phyloP scores from a whole-genome alignment of 148 eudicot species.

The Diospyros kaki region DNA sequence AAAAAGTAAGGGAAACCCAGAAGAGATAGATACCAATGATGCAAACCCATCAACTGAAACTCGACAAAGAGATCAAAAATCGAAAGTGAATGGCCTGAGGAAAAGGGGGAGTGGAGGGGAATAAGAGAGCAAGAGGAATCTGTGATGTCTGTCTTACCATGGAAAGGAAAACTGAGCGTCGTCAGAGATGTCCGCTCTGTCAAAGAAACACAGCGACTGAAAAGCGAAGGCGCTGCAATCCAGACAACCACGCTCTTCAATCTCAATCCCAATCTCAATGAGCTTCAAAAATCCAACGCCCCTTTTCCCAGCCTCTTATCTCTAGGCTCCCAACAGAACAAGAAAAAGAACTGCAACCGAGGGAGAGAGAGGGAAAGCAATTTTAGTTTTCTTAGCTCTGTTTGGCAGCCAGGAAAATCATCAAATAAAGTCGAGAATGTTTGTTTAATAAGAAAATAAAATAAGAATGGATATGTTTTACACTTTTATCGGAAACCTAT shows the following conservation, averaged over 20 bases:
- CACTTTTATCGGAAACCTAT: too few relatives aligned
- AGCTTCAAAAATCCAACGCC: too few relatives aligned
- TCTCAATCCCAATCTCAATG: too few relatives aligned
- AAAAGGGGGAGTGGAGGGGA: background rate
- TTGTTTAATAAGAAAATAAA: too few relatives aligned
- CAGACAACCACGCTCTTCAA: background rate
- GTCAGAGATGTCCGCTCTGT: constrained; percentile 1
- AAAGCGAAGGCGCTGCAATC: constrained; percentile 8
- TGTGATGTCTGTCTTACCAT: constrained; percentile 9
- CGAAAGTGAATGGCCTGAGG: too few relatives aligned
- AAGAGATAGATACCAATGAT: background rate
- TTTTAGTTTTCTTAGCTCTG: too few relatives aligned
- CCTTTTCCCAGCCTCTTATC: too few relatives aligned
- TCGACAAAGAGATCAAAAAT: background rate
- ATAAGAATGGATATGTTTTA: too few relatives aligned
- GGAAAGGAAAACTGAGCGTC: constrained; percentile 12
- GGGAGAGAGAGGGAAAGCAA: background rate
- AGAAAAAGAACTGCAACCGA: constrained; percentile 6
- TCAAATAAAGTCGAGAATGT: too few relatives aligned
- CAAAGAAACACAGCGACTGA: constrained; percentile 1
- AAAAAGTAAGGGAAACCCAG: background rate
- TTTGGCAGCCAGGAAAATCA: too few relatives aligned
- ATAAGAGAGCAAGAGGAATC: constrained; percentile 6
- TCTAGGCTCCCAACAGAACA: background rate
- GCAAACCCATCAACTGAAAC: background rate